These are phyloP conservation scores for Lentinula lateritia DNA, from an alignment of 768 basidiomycete species.

Conservation along the genomic window DNA sequence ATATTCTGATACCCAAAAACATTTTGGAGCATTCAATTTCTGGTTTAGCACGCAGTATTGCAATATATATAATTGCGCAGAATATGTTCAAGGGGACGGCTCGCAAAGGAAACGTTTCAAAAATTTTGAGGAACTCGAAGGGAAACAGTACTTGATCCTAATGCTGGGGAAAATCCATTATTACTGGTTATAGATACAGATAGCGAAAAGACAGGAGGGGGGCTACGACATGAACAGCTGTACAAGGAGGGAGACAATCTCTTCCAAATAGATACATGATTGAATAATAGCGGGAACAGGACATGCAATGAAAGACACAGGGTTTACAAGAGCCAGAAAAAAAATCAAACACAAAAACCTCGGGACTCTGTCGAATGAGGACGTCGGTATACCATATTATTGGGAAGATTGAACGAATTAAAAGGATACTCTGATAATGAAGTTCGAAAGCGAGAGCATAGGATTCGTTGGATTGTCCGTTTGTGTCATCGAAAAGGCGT, in stretches of 20 bases:
- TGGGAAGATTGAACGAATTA: background rate
- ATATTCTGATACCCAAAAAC: constrained; percentile 41
- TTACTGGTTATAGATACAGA: background rate
- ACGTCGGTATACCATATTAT: background rate
- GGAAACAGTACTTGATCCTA: too few species aligned
- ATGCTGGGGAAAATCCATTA: too few species aligned
- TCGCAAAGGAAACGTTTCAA: too few species aligned
- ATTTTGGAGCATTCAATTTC: too few species aligned
- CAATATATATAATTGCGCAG: too few species aligned
- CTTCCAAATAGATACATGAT: background rate
- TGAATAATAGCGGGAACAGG: background rate
- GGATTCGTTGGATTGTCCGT: background rate
- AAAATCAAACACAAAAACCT: background rate
- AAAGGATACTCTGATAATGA: background rate
- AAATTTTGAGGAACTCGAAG: too few species aligned
- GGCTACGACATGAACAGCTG: constrained; percentile 3
- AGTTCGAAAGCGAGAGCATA: background rate
- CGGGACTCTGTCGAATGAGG: background rate
- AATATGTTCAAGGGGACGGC: too few species aligned
- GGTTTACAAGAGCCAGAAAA: too few species aligned
- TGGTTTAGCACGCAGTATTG: too few species aligned
- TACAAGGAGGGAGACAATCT: background rate
- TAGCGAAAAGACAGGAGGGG: background rate
- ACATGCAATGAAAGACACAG: background rate
- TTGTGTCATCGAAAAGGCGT: background rate